Base-by-base conservation (phyloP, 2,329 filamentous ascomycete genomes). In the Botrytis byssoidea region DNA sequence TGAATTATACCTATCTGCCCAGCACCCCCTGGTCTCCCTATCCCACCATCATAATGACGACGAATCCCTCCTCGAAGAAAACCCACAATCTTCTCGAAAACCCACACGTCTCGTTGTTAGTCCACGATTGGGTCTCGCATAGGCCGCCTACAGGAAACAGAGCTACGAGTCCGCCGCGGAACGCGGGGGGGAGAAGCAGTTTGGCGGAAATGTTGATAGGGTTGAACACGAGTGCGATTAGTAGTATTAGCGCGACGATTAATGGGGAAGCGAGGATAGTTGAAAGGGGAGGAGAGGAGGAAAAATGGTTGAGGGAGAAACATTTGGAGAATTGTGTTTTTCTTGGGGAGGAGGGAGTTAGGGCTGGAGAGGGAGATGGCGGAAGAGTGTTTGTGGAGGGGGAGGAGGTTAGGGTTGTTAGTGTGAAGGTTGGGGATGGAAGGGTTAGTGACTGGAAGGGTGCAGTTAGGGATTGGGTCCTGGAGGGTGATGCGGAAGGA, bases 1-100 rank as follows among this genome's bases (percentile, higher is more conserved):
- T 99, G 96, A 98, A 97, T 86, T 98, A 98, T 86, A 98, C 96
- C 81, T 98, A 98, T 84, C 92, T 99, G 35, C 92, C 94, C 57
- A 90, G 88, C 9, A 93, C 92, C 25, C 91, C 90, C 57, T 92
- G 90, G 83, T 88, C 89, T 57, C 81, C 87, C 70, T 83, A 85
- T n/a, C 91, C 94, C n/a, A 92, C 94, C 76, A 97, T 98, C 81
- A 92, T 98, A 86, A 95, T 95, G 92, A 98, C 96, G 73, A 97
- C 92, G 64, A 94, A 94, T 78, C 90, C 91, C 1, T 88, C 90
- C 73, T 93, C 91, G 51, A 91, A 90, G 78, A 96, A 95, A 84
- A 94, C 90, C 44, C 88, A 90, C 78, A 97, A 98, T 82, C 89
- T 98, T 20, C 84, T 92, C 75, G 86, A 88, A 51, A 99, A 99